These are phyloP conservation scores for Didymella glomerata DNA, from an alignment of 2,329 filamentous ascomycete species.

Conservation along the genomic window DNA sequence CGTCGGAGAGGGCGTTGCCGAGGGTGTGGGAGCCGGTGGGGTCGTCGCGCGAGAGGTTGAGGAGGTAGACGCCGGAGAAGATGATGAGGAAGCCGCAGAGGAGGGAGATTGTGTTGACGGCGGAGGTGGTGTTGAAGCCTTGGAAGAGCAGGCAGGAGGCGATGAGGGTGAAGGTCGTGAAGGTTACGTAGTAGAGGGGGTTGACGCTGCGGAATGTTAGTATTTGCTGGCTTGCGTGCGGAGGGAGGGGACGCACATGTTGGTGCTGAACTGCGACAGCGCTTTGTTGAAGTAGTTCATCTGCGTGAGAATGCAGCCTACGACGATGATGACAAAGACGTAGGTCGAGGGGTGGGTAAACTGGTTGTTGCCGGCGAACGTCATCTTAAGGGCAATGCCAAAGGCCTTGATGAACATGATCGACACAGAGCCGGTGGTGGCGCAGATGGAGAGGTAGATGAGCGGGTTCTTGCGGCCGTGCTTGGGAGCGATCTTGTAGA, in stretches of 20 bases:
- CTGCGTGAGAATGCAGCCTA: conserved; percentile 94
- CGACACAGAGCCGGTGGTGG: conserved; percentile 93
- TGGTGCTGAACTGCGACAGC: conserved; percentile 93
- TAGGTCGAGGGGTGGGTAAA: conserved; percentile 96
- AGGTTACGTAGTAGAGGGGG: conserved; percentile 96
- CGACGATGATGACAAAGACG: conserved; percentile 92
- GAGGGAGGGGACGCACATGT: conserved; percentile 73
- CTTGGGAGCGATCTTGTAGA: conserved; percentile 88
- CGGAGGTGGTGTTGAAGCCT: conserved; percentile 93
- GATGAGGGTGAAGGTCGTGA: conserved; percentile 91
- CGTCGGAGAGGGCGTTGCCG: conserved; percentile 66
- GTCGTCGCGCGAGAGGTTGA: conserved; percentile 93
- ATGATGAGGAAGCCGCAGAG: conserved; percentile 94
- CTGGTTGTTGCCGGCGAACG: conserved; percentile 91
- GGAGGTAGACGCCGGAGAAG: conserved; percentile 92
- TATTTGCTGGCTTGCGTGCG: not conserved
- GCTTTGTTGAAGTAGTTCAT: conserved; percentile 99
- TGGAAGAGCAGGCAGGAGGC: conserved; percentile 96
- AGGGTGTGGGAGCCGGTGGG: conserved; percentile 78
- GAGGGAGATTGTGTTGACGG: conserved; percentile 90
- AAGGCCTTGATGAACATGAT: conserved; percentile 99
- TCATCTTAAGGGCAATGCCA: conserved; percentile 95
- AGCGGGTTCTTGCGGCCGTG: conserved; percentile 96
- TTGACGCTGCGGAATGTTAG: conserved; percentile 72
- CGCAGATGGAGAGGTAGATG: conserved; percentile 97